Base-by-base conservation (phyloP, 2,329 filamentous ascomycete genomes). In the Trichoderma brevicompactum region DNA sequence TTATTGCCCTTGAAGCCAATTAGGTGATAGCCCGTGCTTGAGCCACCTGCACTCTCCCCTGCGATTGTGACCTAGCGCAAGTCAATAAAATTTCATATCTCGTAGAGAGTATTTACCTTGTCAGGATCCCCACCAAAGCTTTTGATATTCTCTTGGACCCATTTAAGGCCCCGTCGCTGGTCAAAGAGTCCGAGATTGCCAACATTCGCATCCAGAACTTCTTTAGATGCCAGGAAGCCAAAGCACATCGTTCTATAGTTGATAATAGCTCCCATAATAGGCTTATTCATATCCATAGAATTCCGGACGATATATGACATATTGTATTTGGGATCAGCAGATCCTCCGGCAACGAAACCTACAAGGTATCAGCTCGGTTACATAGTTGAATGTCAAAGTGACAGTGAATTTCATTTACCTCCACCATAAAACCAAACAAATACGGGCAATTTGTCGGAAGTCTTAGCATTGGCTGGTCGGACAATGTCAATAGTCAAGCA, bases 1-100 rank as follows among this genome's bases (percentile, higher is more conserved):
- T 44, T 56, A 15, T 56, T 34, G 54, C 54, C 54, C 13, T 56
- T 56, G 40, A 56, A 56, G 40, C 54, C 54, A 56, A 56, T 44
- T 15, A 56, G 5, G 7, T 56, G 54, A 36, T 56, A 56, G n/a
- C 54, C 54, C 6, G 54, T 56, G 40, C 54, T 56, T 19, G 54
- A 56, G n/a, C 54, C 54, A 15, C 54, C 54, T 1, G 54, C 53
- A 44, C 54, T 56, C 28, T 56, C 54, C 17, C 54, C 54, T 1
- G 54, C 54, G 2, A 56, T 56, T 44, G 54, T 56, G 9, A 56
- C 54, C 54, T 56, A 19, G 0, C 41, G 17, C 15, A 44, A 15
- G 23, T 56, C 17, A 56, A 34, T 44, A 34, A 19, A 34, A 5
- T 9, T 44, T 44, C 10, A 44, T 23, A 9, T 19, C 2, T 36